These are phyloP conservation scores for Fusarium sp. DNA, from an alignment of 2,329 filamentous ascomycete species.

Conservation along the genomic window DNA sequence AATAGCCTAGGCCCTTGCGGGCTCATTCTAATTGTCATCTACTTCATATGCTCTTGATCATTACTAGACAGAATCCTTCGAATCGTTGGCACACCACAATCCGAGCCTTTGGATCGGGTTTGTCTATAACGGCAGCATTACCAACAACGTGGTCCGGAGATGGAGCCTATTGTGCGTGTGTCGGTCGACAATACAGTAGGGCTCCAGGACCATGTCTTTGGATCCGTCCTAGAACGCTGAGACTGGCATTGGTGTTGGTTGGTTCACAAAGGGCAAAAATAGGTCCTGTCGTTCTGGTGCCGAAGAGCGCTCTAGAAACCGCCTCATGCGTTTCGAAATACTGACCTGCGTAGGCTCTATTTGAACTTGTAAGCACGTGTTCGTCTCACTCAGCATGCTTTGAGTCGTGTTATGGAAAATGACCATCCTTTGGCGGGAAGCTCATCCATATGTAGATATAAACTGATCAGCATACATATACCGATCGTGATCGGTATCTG, in stretches of 20 bases:
- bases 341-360: not conserved
- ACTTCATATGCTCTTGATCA: not conserved
- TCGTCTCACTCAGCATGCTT: not conserved
- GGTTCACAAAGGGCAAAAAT: slow-evolving; percentile 8
- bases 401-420: not conserved
- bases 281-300: slow-evolving; percentile 3
- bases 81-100: not conserved
- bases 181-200: not conserved
- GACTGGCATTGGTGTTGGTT: slow-evolving; percentile 11
- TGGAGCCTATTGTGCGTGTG: not conserved
- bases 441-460: not conserved
- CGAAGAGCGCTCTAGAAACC: slow-evolving; percentile 13
- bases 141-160: not conserved
- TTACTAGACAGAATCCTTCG: not conserved
- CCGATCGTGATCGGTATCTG: not conserved
- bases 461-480: not conserved
- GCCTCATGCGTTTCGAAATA: not conserved
- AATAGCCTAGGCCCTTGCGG: slow-evolving; percentile 19
- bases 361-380: not conserved
- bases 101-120: not conserved
- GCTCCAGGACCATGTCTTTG: slow-evolving; percentile 1
- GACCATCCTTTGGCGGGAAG: not conserved
- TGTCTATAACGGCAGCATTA: not conserved
- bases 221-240: not conserved
- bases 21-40: not conserved